A percentile compares a stretch with the other conserved stretches of the same genome.
Conservation (phyloP, 306 rosid genomes). For the Cyamopsis tetragonoloba region DNA sequence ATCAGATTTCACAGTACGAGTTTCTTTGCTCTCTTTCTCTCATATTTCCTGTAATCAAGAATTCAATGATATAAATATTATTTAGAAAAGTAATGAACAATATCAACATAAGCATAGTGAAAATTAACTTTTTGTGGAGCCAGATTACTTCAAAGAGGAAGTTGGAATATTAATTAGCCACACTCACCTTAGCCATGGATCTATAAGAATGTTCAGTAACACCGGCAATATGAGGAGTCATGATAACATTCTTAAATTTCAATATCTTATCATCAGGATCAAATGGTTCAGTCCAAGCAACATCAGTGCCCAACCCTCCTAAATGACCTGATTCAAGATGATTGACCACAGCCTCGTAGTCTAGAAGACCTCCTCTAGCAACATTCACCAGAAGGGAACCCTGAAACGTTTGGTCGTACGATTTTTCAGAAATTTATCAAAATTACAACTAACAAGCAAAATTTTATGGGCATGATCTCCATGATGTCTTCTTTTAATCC, state of each 20-base stretch:
- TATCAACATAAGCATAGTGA: neutral
- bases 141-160: neutral
- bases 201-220: conserved; percentile 76
- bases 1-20: conserved; percentile 16
- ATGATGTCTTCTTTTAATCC: neutral
- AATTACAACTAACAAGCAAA: neutral
- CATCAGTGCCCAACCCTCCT: conserved; percentile 88
- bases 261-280: conserved; percentile 69
- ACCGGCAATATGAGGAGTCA: conserved; percentile 92
- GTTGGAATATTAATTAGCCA: neutral
- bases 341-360: conserved; percentile 55
- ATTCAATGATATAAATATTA: neutral
- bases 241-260: conserved; percentile 60
- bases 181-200: conserved; percentile 82
- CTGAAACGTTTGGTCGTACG: conserved; percentile 34
- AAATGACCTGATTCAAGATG: conserved; percentile 64
- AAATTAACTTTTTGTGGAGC: neutral
- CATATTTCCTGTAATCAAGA: neutral
- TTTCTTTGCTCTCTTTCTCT: neutral
- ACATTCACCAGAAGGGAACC: conserved; percentile 79
- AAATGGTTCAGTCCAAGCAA: conserved; percentile 90
- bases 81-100: neutral
- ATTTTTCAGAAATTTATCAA: neutral
- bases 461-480: neutral
- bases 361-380: conserved; percentile 69